A percentile compares a stretch with the other conserved stretches of the same genome.
Conservation (phyloP, 306 rosid species). For the Quercus engelmannii region DNA sequence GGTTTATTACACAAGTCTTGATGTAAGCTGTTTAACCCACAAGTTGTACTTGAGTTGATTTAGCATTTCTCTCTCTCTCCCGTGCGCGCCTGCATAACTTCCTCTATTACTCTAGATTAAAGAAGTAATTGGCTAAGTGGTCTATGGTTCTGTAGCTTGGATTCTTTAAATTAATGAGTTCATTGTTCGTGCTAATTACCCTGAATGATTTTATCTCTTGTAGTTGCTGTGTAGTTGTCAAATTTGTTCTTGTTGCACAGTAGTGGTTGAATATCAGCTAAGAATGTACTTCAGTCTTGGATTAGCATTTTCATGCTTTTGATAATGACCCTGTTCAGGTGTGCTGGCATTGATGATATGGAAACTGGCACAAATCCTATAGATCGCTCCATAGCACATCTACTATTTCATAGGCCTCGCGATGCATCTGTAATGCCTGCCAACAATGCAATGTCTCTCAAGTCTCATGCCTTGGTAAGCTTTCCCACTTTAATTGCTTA, state of each 20-base stretch:
- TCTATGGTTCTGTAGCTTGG: background rate
- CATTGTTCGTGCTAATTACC: background rate
- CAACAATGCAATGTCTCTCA: constrained; percentile 24
- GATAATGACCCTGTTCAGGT: constrained; percentile 42
- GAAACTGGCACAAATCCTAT: constrained; percentile 86
- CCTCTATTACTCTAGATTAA: background rate
- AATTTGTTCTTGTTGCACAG: background rate
- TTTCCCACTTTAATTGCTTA: constrained; percentile 7
- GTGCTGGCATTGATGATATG: constrained; percentile 56
- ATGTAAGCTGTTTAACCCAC: background rate
- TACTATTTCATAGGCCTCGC: constrained; percentile 76
- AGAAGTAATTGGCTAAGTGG: background rate
- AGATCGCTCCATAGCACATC: constrained; percentile 86
- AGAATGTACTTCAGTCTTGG: background rate
- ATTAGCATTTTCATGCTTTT: constrained; percentile 18
- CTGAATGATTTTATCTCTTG: background rate
- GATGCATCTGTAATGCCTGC: constrained; percentile 41
- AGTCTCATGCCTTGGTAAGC: constrained; percentile 47
- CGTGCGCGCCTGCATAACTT: background rate
- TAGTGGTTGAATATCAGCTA: background rate
- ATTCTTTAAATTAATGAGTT: background rate
- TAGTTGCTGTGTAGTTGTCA: background rate
- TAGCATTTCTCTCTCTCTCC: background rate
- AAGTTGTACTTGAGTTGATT: background rate
- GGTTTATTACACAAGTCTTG: background rate